Evolutionary conservation across 78 protist genomes (phyloP).

Genomic region (Chrysochromulina parva): DNA sequence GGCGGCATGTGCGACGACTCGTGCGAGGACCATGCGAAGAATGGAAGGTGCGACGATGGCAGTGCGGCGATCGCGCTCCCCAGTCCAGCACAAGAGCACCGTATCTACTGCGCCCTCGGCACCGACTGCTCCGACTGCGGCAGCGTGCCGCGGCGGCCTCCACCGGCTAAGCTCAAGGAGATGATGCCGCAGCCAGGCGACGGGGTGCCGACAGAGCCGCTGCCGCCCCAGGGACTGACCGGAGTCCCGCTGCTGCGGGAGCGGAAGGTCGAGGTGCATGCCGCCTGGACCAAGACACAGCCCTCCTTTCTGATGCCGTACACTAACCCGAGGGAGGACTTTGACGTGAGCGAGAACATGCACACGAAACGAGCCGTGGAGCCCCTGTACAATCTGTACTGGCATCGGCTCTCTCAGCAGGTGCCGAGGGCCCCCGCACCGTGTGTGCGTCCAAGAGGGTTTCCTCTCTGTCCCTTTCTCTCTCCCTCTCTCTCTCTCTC

Average conservation of each 20-base stretch:
- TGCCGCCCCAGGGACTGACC: background rate
- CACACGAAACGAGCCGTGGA: background rate
- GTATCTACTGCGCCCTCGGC: background rate
- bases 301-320: background rate
- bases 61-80: too few species aligned
- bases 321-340: background rate
- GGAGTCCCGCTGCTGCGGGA: background rate
- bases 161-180: background rate
- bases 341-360: background rate
- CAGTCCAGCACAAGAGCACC: too few species aligned
- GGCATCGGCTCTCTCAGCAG: background rate
- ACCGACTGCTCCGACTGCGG: slow-evolving; percentile 11
- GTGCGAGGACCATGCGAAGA: too few species aligned
- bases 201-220: background rate
- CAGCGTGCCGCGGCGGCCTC: background rate
- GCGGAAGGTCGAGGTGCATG: background rate
- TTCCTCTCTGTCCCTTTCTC: too few species aligned
- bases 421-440: too few species aligned
- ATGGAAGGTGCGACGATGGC: too few species aligned
- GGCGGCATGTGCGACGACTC: too few species aligned
- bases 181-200: background rate
- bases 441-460: too few species aligned
- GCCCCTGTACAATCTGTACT: slow-evolving; percentile 16
- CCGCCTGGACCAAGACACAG: background rate
- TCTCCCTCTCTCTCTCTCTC: too few species aligned